phyloP scores from a whole-genome alignment of 192 early-diverging fungal species.

The Coemansia sp. region DNA sequence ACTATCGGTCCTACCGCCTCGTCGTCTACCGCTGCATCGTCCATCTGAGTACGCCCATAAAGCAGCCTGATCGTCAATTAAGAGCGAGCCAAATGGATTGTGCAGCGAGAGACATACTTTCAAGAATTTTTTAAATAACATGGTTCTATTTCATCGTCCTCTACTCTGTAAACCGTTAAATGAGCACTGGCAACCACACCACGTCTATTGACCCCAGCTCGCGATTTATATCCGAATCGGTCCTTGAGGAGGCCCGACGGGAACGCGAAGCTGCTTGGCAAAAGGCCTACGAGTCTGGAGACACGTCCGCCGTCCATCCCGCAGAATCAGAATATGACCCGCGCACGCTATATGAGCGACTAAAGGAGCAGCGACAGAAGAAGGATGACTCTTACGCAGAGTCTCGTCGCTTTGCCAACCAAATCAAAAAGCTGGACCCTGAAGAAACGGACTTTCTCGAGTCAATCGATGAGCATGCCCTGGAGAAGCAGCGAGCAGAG shows the following conservation, averaged over 20 bases:
- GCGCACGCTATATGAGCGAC: constrained; percentile 71
- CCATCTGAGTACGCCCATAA: constrained; percentile 12
- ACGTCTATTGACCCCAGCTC: constrained; percentile 20
- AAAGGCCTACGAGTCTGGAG: constrained; percentile 27
- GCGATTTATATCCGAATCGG: constrained; percentile 40
- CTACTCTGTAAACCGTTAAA: neutral
- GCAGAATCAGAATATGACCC: constrained; percentile 58
- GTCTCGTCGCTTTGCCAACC: constrained; percentile 48
- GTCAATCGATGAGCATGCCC: constrained; percentile 51
- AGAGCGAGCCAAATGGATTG: neutral
- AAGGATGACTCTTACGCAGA: constrained; percentile 67
- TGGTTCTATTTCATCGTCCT: neutral
- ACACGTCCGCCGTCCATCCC: neutral
- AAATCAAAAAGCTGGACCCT: constrained; percentile 64
- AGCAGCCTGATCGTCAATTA: neutral
- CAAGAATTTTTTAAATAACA: neutral
- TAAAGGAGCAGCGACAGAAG: constrained; percentile 65
- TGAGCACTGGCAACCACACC: constrained; percentile 5
- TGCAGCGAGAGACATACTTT: neutral
- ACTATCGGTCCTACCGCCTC: constrained; percentile 2
- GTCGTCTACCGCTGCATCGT: constrained; percentile 4
- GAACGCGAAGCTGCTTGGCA: constrained; percentile 41
- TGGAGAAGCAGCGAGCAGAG: constrained; percentile 6
- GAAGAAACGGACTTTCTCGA: constrained; percentile 72
- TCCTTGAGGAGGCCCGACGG: constrained; percentile 38